Base-by-base conservation (phyloP, 257 asterid genomes). In the Solanum peruvianum region DNA sequence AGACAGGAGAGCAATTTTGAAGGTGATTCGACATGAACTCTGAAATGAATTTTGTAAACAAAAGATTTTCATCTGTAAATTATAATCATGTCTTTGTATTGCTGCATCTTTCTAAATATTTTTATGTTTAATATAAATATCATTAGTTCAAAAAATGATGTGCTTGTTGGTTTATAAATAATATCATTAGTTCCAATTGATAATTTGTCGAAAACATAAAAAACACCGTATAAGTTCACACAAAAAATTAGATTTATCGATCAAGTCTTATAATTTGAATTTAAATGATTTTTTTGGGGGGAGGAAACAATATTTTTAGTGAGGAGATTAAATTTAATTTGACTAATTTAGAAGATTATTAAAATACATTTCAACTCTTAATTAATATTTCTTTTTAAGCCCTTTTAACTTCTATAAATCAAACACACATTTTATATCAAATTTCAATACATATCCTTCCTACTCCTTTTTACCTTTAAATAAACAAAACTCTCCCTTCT, bases 1-100 rank as follows among this genome's bases (percentile, higher is more conserved):
- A 92, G 98, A 85, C 98, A 94, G 35, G 99, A 94, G 90, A 98
- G 95, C 88, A 98, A 97, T 91, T 97, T 97, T 83, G 99, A 97
- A 91, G 98, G 95, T 88, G 99, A 97, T 29, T 98, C 98, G 82
- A 95, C 98, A 47, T 13, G 16, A 47, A 47, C 56, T 47, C 84
- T 97, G 72, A 47, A 12, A 13, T 47, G 56, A 47, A 47, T 47
- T 47, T 35, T 35, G 37, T 35, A 5, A 35, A 4, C 6, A 35
- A 35, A 35, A 31, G 37, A 35, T 5, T 35, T n/a, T n/a, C n/a
- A n/a, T n/a, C n/a, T n/a, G n/a, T 33, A 31, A 31, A 31, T 31
- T 31, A 31, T 31, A 31, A 2, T 31, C 3, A 31, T 3, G 33
- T 3, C 33, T 31, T 31, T 31, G 33, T 31, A 31, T 31, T 31